phyloP scores from a whole-genome alignment of 345 rosid species.

The Camelina laxa region DNA sequence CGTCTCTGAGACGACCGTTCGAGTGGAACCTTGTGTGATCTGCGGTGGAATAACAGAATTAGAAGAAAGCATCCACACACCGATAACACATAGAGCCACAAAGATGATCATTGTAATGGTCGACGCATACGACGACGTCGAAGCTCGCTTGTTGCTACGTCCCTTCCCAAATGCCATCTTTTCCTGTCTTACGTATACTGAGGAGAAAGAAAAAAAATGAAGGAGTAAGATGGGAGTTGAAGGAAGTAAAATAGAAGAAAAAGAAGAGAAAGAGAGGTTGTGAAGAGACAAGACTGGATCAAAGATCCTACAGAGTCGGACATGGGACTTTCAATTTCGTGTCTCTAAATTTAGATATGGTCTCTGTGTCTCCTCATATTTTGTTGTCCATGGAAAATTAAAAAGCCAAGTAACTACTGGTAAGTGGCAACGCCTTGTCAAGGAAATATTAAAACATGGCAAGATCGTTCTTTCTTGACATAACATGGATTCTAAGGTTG shows the following conservation, averaged over 20 bases:
- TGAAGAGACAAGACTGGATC: constrained; percentile 53
- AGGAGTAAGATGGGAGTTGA: constrained; percentile 47
- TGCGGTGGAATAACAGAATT: constrained; percentile 56
- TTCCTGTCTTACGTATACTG: neutral
- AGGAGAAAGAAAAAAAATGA: constrained; percentile 20
- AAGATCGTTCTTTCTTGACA: neutral
- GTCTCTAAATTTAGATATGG: constrained; percentile 41
- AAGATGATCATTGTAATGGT: constrained; percentile 70
- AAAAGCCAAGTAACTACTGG: neutral
- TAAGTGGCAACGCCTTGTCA: neutral
- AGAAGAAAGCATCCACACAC: constrained; percentile 80
- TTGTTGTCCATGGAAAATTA: constrained; percentile 3
- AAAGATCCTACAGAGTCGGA: constrained; percentile 67
- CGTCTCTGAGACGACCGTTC: constrained; percentile 31
- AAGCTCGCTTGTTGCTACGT: constrained; percentile 58
- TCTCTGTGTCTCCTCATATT: constrained; percentile 13
- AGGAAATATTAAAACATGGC: constrained; percentile 9
- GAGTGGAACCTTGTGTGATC: constrained; percentile 46
- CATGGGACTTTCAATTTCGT: constrained; percentile 41
- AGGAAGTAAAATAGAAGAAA: constrained; percentile 34
- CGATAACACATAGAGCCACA: constrained; percentile 67
- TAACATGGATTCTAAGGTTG: neutral
- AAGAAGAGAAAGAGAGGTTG: constrained; percentile 46
- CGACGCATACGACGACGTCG: constrained; percentile 61
- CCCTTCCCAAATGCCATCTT: constrained; percentile 64